Base-by-base conservation (phyloP, 2,329 filamentous ascomycete species). In the Verticillium tricorpus region DNA sequence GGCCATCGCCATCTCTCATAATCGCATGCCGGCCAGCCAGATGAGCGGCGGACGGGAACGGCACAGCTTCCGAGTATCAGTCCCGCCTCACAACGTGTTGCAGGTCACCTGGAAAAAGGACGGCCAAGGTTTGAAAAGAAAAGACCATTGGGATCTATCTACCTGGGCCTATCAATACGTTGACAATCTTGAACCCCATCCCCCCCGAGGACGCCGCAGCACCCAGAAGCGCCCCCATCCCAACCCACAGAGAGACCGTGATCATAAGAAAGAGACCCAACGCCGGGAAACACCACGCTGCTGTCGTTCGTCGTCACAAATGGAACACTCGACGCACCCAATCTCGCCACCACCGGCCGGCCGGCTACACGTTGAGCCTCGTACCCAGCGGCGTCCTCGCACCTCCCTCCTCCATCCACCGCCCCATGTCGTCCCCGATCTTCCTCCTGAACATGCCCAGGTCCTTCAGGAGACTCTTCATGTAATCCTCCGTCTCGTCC, bases 401-500 rank as follows among this genome's bases (percentile, higher is more conserved):
- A 22, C 83, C 79, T 61, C 85, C 82, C 60, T 86, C 84, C 69
- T 92, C 90, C 69, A 91, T 69, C 70, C 90, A 95, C 45, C 91
- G 80, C 61, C 79, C 79, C 74, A 90, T 85, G 73, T 98, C 95
- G 69, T 95, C 92, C 7, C 86, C 88, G 65, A 98, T 87, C 78
- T 97, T 98, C 69, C 87, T 87, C 74, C 89, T 89, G 78, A 96
- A 96, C 71, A 94, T 74, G 34, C 84, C 85, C 60, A 96, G 72
- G 68, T 98, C 93, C 68, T 88, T 87, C 66, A 99, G 80, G 70
- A 98, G 84, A 39, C 89, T 88, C 67, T 93, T 87, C 82, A 96
- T 94, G 70, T 92, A 87, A n/a, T 88, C 87, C 71, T 97, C 91
- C 78, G 93, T 85, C 65, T 93, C 84, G 50, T 83, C 80, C 17